phyloP scores from a whole-genome alignment of 768 basidiomycete genomes.

The Serendipita sp. region DNA sequence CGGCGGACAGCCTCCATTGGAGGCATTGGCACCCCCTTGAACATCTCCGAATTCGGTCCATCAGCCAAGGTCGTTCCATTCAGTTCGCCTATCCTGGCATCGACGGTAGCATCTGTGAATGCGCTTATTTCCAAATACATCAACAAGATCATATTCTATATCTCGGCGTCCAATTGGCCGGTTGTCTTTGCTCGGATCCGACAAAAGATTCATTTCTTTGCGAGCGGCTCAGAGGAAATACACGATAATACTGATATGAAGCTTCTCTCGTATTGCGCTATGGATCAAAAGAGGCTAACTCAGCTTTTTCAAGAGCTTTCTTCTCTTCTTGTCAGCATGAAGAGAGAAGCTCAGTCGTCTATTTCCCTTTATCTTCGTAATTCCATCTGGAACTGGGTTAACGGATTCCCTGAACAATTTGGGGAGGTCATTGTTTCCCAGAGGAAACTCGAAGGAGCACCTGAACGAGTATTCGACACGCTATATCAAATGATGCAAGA shows the following conservation, averaged over 20 bases:
- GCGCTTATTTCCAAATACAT: slow-evolving; percentile 52
- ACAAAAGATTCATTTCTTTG: slow-evolving; percentile 49
- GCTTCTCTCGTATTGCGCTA: slow-evolving; percentile 58
- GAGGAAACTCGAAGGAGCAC: slow-evolving; percentile 57
- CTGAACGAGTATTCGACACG: slow-evolving; percentile 76
- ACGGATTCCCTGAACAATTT: slow-evolving; percentile 60
- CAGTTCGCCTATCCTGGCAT: slow-evolving; percentile 34
- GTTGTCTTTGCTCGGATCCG: slow-evolving; percentile 58
- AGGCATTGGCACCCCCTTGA: neutral
- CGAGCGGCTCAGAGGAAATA: slow-evolving; percentile 30
- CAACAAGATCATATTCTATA: slow-evolving; percentile 65
- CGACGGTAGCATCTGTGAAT: slow-evolving; percentile 38
- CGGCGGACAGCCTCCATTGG: neutral
- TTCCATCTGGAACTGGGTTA: slow-evolving; percentile 85
- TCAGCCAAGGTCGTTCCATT: neutral
- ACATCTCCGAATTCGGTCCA: neutral
- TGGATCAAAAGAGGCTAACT: slow-evolving; percentile 52
- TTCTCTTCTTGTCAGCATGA: slow-evolving; percentile 69
- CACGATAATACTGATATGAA: slow-evolving; percentile 61
- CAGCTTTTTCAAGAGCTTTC: slow-evolving; percentile 66
- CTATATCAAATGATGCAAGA: slow-evolving; percentile 35
- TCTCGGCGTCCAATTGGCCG: slow-evolving; percentile 79
- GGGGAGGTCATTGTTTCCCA: slow-evolving; percentile 49
- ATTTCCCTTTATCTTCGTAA: slow-evolving; percentile 56
- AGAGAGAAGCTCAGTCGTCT: slow-evolving; percentile 50